Base-by-base conservation (phyloP, 352 stramenopile genomes). In the Pythium monospermum region DNA sequence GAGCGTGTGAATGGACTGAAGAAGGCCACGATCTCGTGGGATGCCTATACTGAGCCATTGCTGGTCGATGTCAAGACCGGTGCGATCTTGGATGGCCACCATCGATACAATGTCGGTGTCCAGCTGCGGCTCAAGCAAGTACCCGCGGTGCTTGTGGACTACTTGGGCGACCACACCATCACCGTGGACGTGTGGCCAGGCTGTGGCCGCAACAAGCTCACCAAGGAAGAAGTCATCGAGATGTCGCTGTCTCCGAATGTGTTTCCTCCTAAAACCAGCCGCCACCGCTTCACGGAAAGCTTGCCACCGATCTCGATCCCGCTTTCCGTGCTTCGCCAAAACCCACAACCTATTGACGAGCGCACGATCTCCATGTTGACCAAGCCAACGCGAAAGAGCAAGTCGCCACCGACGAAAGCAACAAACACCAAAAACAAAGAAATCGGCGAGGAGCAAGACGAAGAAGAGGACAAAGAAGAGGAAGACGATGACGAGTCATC, bases 191-290 rank as follows among this genome's bases (percentile, higher is more conserved):
- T 91, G 3, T 94, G 83, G 83, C 66, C 79, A 0, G 75, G 76
- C 19, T 90, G 80, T 59, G 80, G 83, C 18, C 79, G 79, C 11
- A 67, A 62, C 21, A 56, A 62, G 22, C 49, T 94, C 8, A 87
- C 73, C 0, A 94, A 94, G 59, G 64, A 84, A 50, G 75, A 94
- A 23, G 81, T 94, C 10, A 87, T 94, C 49, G 73, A 76, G 10
- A 94, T 91, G 83, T 66, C 83, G 26, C 66, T 91, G 25, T 92
- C 81, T 19, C 67, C 80, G 4, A 75, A 87, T 39, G 80, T 94
- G 41, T 91, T 91, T 51, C 83, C 83, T 21, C 78, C 81, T 16
- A 91, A 94, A 67, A 94, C 83, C 11, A 91, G 81, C 57, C 80
- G 81, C 49, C 83, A 94, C 57, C 69, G 76, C 8, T 91, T 94